Evolutionary conservation across 768 basidiomycete species (phyloP).

Genomic region (Tephrocybe sp.): DNA sequence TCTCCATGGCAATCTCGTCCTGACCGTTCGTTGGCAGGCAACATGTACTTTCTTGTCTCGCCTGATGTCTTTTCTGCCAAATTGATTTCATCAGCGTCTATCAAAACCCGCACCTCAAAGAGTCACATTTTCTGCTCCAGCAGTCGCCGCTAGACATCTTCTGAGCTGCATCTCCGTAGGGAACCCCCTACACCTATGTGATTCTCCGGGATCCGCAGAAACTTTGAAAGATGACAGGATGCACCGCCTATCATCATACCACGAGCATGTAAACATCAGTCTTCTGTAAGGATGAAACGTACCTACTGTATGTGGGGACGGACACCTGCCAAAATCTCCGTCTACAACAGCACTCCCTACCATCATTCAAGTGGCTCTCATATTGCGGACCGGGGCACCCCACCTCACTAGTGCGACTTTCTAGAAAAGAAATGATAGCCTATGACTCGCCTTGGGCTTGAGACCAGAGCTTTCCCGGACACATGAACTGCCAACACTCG

Average conservation of each 20-base stretch:
- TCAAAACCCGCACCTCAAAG: background rate
- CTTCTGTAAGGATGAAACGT: constrained; percentile 11
- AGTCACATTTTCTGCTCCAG: background rate
- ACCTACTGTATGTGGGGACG: background rate
- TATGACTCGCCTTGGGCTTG: background rate
- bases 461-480: background rate
- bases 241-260: constrained; percentile 10
- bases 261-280: constrained; percentile 8
- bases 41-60: constrained; percentile 6
- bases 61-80: background rate
- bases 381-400: background rate
- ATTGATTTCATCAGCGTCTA: constrained; percentile 11
- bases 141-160: background rate
- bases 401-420: background rate
- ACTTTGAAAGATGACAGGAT: constrained; percentile 5
- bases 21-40: constrained; percentile 16
- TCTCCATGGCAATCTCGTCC: constrained; percentile 13
- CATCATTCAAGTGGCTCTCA: background rate
- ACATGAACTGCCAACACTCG: background rate
- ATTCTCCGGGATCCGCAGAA: background rate
- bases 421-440: background rate
- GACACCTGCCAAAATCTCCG: constrained; percentile 4
- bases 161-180: background rate
- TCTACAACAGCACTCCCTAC: background rate
- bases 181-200: background rate